Evolutionary conservation across 164 flowering plant genomes (phyloP).

Genomic region (Annona cherimola): DNA sequence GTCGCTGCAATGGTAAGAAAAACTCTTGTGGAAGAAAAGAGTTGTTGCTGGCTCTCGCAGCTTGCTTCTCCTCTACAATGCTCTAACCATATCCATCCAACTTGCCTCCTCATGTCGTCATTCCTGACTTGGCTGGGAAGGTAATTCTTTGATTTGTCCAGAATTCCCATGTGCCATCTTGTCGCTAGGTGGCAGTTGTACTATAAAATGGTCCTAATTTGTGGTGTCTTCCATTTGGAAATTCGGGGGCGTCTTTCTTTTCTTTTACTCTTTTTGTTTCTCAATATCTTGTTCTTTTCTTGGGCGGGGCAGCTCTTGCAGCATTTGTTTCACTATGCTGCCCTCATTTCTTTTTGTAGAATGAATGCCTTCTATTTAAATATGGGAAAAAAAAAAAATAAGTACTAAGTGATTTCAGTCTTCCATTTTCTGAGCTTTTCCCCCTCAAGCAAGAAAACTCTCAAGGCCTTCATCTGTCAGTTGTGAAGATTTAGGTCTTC

Average conservation of each 20-base stretch:
- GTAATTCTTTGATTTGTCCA: constrained; percentile 18
- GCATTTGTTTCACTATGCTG: constrained; percentile 10
- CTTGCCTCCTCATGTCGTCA: neutral
- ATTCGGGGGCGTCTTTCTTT: constrained; percentile 3
- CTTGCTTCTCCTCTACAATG: neutral
- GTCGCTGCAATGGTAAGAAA: too few species aligned
- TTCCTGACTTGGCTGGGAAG: constrained; percentile 2
- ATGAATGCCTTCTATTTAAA: constrained; percentile 11
- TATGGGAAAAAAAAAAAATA: constrained; percentile 8
- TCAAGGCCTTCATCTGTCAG: neutral
- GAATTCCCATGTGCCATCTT: constrained; percentile 4
- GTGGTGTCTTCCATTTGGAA: neutral
- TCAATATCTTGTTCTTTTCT: neutral
- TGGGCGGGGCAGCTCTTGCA: constrained; percentile 9
- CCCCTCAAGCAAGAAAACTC: neutral
- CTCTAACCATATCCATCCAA: constrained; percentile 6
- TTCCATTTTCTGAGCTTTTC: neutral
- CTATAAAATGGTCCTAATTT: constrained; percentile 8
- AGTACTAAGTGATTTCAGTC: neutral
- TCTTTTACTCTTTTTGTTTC: neutral
- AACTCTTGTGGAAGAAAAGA: neutral
- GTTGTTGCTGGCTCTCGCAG: neutral
- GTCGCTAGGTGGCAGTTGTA: constrained; percentile 12
- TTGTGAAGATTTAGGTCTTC: too few species aligned
- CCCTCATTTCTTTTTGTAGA: constrained; percentile 13